Percentiles rank a stretch among this genome's conserved stretches.
Evolutionary conservation across 139 green algal genomes (phyloP).

Genomic region (Gonium pectorale): DNA sequence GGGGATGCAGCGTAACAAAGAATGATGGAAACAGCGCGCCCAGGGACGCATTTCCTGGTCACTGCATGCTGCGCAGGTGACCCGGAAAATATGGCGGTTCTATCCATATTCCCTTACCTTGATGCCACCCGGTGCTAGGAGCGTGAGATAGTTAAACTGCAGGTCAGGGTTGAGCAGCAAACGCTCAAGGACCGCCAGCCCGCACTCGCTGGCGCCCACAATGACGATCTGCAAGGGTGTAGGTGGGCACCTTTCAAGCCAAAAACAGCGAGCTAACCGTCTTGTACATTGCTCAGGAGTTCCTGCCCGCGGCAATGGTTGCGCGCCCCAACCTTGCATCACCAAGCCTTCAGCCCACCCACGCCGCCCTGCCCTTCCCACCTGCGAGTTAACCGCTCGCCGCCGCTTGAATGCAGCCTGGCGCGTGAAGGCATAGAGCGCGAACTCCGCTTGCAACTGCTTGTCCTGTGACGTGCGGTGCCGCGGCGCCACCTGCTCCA

Average conservation of each 20-base stretch:
- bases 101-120: no score
- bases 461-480: slow-evolving; percentile 36
- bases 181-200: slow-evolving; percentile 72
- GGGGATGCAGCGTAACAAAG: no score
- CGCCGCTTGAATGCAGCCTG: slow-evolving; percentile 47
- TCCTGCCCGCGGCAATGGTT: no score
- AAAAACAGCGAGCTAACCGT: no score
- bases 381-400: slow-evolving; percentile 65
- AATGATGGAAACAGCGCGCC: no score
- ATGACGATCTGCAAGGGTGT: slow-evolving; percentile 65
- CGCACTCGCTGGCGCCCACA: slow-evolving; percentile 71
- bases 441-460: slow-evolving; percentile 56
- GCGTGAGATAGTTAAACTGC: slow-evolving; percentile 72
- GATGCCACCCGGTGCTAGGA: slow-evolving; percentile 68
- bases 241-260: no score
- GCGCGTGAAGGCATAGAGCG: slow-evolving; percentile 67
- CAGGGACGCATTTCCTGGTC: no score
- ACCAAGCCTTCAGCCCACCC: no score
- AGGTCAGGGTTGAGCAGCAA: slow-evolving; percentile 65
- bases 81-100: no score
- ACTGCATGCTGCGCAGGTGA: no score
- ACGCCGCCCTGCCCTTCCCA: no score
- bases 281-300: no score
- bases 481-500: slow-evolving; percentile 62
- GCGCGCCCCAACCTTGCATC: neutral